A percentile compares a stretch with the other conserved stretches of the same genome.
phyloP scores from a whole-genome alignment of 2,329 filamentous ascomycete species.

The Fusarium sp. region DNA sequence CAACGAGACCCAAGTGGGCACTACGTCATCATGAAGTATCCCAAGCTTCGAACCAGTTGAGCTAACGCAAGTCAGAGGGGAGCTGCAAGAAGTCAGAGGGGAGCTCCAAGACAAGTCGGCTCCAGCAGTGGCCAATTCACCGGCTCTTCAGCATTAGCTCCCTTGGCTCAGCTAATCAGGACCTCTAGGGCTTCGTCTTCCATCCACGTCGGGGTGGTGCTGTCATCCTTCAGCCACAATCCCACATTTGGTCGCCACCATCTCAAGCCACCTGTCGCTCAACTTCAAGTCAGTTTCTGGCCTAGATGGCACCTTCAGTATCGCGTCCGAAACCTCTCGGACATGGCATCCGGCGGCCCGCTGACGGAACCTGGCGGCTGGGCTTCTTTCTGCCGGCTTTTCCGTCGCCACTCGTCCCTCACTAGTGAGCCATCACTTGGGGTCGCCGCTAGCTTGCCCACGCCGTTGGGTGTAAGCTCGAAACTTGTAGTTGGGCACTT shows the following conservation, averaged over 20 bases:
- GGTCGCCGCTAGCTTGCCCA: background rate
- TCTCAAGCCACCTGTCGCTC: constrained; percentile 8
- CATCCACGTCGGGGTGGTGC: background rate
- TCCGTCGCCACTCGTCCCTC: constrained; percentile 28
- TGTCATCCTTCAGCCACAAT: background rate
- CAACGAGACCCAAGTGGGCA: background rate
- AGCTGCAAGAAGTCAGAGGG: constrained; percentile 1
- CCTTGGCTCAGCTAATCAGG: constrained; percentile 1
- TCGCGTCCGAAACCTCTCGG: constrained; percentile 31
- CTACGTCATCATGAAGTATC: constrained; percentile 28
- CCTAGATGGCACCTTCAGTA: background rate
- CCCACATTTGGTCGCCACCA: background rate
- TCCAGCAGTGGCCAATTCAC: constrained; percentile 7
- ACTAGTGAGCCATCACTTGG: constrained; percentile 2
- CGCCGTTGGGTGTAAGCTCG: background rate
- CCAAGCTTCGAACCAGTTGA: background rate
- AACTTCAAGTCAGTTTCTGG: constrained; percentile 21
- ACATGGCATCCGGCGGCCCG: constrained; percentile 12
- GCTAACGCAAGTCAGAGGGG: constrained; percentile 13
- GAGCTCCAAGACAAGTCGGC: background rate
- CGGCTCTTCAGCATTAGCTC: background rate
- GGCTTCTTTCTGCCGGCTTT: background rate
- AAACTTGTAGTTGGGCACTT: constrained; percentile 4
- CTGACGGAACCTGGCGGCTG: constrained; percentile 14
- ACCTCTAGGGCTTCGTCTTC: background rate